Evolutionary conservation across 2,329 filamentous ascomycete genomes (phyloP).

Genomic region (Stachybotrys chartarum): DNA sequence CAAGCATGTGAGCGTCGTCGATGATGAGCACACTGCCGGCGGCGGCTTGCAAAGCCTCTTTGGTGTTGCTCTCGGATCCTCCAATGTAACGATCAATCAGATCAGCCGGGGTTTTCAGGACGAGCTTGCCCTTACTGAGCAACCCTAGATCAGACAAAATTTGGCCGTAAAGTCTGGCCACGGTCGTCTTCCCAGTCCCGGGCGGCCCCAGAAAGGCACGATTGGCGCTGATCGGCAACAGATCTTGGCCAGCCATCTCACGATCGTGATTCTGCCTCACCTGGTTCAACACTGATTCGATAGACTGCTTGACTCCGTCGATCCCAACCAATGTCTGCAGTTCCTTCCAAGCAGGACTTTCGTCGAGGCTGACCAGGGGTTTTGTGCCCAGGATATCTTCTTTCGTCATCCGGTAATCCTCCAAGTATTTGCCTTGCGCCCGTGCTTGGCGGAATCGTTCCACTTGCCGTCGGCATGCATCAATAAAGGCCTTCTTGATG

Average conservation of each 20-base stretch:
- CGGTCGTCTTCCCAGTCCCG: slow-evolving; percentile 67
- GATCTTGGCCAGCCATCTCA: slow-evolving; percentile 52
- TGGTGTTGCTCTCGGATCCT: slow-evolving; percentile 62
- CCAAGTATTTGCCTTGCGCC: slow-evolving; percentile 12
- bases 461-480: slow-evolving; percentile 50
- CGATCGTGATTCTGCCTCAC: slow-evolving; percentile 57
- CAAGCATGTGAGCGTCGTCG: slow-evolving; percentile 68
- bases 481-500: slow-evolving; percentile 47
- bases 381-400: slow-evolving; percentile 65
- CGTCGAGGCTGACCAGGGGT: slow-evolving; percentile 43
- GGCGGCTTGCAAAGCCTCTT: slow-evolving; percentile 57
- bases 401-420: slow-evolving; percentile 34
- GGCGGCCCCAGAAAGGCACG: slow-evolving; percentile 63
- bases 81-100: slow-evolving; percentile 60
- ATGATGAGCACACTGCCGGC: slow-evolving; percentile 69
- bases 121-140: slow-evolving; percentile 41
- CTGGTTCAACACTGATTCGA: slow-evolving; percentile 34
- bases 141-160: slow-evolving; percentile 61
- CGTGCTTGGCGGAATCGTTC: slow-evolving; percentile 39
- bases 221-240: slow-evolving; percentile 55
- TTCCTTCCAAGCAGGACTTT: slow-evolving; percentile 48
- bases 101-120: slow-evolving; percentile 65
- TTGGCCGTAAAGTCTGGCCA: slow-evolving; percentile 63
- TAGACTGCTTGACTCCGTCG: slow-evolving; percentile 48
- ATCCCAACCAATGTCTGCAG: slow-evolving; percentile 54